phyloP scores from a whole-genome alignment of 306 rosid genomes.

The Citrullus colocynthis region DNA sequence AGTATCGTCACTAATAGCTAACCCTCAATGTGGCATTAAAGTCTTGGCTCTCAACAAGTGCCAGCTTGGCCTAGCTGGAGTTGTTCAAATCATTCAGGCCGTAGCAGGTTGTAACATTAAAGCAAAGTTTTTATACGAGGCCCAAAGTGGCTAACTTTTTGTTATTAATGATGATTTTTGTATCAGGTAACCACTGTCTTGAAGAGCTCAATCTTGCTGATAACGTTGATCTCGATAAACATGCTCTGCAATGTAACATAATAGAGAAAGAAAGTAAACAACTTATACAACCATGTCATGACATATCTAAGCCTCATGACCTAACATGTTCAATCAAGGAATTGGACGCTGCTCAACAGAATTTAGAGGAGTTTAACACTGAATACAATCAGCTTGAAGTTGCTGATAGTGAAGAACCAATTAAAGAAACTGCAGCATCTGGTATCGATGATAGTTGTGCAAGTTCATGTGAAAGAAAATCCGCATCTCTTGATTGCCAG shows the following conservation, averaged over 20 bases:
- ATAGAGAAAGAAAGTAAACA: constrained; percentile 20
- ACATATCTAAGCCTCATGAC: constrained; percentile 10
- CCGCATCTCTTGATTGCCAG: constrained; percentile 24
- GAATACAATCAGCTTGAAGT: constrained; percentile 43
- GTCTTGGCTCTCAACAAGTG: constrained; percentile 67
- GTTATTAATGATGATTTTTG: constrained; percentile 3
- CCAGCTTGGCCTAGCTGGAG: constrained; percentile 59
- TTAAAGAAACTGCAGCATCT: constrained; percentile 31
- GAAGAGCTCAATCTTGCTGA: constrained; percentile 68
- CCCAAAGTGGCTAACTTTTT: not conserved
- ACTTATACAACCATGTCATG: constrained; percentile 18
- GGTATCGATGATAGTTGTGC: constrained; percentile 52
- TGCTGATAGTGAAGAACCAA: constrained; percentile 70
- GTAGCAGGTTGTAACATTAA: constrained; percentile 39
- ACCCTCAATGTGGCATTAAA: constrained; percentile 57
- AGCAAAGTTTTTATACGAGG: not conserved
- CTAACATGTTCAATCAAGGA: constrained; percentile 10
- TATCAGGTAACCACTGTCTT: constrained; percentile 43
- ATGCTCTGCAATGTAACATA: constrained; percentile 19
- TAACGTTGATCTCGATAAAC: constrained; percentile 28
- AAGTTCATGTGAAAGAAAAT: constrained; percentile 38
- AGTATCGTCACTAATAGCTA: constrained; percentile 46
- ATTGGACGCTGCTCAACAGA: constrained; percentile 28
- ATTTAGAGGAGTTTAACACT: constrained; percentile 16
- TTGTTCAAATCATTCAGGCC: constrained; percentile 56